Conservation (phyloP, 306 rosid genomes). For the Rubus parviflorus region DNA sequence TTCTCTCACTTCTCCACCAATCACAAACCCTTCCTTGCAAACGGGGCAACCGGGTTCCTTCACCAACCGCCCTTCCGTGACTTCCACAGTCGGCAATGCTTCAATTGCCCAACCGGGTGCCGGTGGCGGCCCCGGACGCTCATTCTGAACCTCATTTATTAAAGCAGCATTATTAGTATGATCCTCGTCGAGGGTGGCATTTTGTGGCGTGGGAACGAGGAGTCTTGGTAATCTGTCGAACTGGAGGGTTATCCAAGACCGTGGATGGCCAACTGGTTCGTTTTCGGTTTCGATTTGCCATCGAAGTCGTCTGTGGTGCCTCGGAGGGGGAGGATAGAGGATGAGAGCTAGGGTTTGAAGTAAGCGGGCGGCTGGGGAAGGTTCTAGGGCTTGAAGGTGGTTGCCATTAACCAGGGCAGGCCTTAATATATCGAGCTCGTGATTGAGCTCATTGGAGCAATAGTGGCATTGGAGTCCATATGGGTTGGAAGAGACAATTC, state of each 20-base stretch:
- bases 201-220: neutral
- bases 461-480: neutral
- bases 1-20: slow-evolving; percentile 54
- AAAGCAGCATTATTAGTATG: neutral
- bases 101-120: slow-evolving; percentile 30
- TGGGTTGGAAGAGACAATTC: slow-evolving; percentile 19
- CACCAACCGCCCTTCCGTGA: slow-evolving; percentile 34
- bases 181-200: neutral
- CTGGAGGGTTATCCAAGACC: slow-evolving; percentile 52
- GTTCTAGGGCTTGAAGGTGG: slow-evolving; percentile 14
- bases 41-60: slow-evolving; percentile 63
- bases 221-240: slow-evolving; percentile 19
- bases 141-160: slow-evolving; percentile 21
- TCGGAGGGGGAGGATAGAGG: slow-evolving; percentile 39
- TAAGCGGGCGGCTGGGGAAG: slow-evolving; percentile 26
- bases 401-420: slow-evolving; percentile 33
- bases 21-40: slow-evolving; percentile 65
- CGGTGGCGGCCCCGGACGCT: slow-evolving; percentile 39
- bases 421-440: slow-evolving; percentile 46
- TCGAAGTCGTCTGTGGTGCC: neutral
- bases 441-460: slow-evolving; percentile 15
- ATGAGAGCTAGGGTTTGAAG: slow-evolving; percentile 35
- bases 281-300: slow-evolving; percentile 32
- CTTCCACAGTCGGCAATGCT: slow-evolving; percentile 39
- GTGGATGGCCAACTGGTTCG: slow-evolving; percentile 4